Conservation (phyloP, 2,329 filamentous ascomycete genomes). For the Ophiostoma australiae region DNA sequence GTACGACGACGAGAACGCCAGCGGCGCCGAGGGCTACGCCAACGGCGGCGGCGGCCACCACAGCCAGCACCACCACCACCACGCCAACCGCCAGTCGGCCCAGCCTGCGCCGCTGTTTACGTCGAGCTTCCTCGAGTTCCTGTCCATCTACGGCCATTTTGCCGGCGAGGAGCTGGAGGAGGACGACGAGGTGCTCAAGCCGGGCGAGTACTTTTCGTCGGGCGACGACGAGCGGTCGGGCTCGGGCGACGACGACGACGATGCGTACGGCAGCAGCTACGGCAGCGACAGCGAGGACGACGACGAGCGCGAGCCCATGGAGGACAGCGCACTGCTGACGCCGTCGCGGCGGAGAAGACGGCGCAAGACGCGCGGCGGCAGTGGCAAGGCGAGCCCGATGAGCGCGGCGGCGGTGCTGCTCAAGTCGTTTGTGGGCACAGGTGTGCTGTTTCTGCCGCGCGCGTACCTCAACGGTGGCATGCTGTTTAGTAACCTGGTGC, state of each 20-base stretch:
- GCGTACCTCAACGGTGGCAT: slow-evolving; percentile 96
- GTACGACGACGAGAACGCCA: slow-evolving; percentile 36
- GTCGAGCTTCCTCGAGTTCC: slow-evolving; percentile 89
- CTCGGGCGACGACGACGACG: slow-evolving; percentile 28
- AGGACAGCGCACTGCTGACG: slow-evolving; percentile 78
- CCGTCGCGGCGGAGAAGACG: slow-evolving; percentile 68
- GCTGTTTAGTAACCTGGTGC: slow-evolving; percentile 88
- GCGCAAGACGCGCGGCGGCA: slow-evolving; percentile 67
- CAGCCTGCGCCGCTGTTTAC: slow-evolving; percentile 66
- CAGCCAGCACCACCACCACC: slow-evolving; percentile 3
- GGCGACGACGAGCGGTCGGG: slow-evolving; percentile 49
- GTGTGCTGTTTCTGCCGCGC: slow-evolving; percentile 85
- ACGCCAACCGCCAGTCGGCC: slow-evolving; percentile 27
- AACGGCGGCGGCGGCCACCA: background rate
- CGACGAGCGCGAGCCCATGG: slow-evolving; percentile 72
- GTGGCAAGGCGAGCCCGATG: slow-evolving; percentile 70
- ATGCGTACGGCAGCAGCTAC: slow-evolving; percentile 44
- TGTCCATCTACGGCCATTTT: slow-evolving; percentile 94
- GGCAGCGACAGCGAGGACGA: slow-evolving; percentile 53
- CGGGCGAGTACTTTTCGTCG: slow-evolving; percentile 87
- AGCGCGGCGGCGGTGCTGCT: slow-evolving; percentile 80
- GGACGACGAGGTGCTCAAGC: slow-evolving; percentile 81
- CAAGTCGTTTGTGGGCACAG: slow-evolving; percentile 97
- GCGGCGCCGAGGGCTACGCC: slow-evolving; percentile 33
- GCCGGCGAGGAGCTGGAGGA: slow-evolving; percentile 95